A percentile compares a stretch with the other conserved stretches of the same genome.
These are phyloP conservation scores for Suillus variegatus DNA, from an alignment of 768 basidiomycete genomes.

Conservation along the genomic window DNA sequence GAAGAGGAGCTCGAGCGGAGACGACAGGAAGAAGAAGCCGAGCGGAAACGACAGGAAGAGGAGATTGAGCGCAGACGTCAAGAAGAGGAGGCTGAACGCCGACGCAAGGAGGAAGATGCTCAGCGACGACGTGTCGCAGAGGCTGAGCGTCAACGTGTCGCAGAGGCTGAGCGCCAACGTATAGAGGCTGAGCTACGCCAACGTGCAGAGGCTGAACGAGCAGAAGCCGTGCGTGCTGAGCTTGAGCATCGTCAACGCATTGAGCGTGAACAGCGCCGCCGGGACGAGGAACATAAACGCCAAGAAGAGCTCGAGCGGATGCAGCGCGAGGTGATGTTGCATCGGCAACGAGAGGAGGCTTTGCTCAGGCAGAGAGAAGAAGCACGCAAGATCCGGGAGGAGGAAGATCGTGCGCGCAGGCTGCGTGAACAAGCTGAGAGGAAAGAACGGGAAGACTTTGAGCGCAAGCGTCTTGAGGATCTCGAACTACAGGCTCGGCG, in stretches of 20 bases:
- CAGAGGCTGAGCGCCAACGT: not conserved
- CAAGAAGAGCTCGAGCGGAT: constrained; percentile 45
- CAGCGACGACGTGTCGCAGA: not conserved
- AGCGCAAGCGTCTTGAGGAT: constrained; percentile 9
- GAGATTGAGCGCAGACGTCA: not conserved
- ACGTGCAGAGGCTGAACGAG: not conserved
- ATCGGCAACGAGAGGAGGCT: constrained; percentile 12
- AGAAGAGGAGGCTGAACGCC: not conserved
- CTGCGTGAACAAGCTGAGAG: constrained; percentile 6
- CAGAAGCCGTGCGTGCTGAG: not conserved
- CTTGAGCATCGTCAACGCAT: constrained; percentile 1
- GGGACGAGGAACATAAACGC: constrained; percentile 26
- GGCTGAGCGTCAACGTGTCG: not conserved
- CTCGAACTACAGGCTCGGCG: not conserved
- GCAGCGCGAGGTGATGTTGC: constrained; percentile 39
- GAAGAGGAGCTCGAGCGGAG: not conserved
- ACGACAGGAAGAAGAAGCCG: not conserved
- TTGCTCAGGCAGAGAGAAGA: constrained; percentile 11
- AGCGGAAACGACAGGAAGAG: not conserved
- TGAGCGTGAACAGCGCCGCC: constrained; percentile 5
- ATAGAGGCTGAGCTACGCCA: not conserved
- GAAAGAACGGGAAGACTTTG: constrained; percentile 13
- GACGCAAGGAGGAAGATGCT: constrained; percentile 1
- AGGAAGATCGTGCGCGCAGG: constrained; percentile 3
- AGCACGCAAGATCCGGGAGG: constrained; percentile 7